Base-by-base conservation (phyloP, 768 basidiomycete species). In the Phanerochaete sordida region DNA sequence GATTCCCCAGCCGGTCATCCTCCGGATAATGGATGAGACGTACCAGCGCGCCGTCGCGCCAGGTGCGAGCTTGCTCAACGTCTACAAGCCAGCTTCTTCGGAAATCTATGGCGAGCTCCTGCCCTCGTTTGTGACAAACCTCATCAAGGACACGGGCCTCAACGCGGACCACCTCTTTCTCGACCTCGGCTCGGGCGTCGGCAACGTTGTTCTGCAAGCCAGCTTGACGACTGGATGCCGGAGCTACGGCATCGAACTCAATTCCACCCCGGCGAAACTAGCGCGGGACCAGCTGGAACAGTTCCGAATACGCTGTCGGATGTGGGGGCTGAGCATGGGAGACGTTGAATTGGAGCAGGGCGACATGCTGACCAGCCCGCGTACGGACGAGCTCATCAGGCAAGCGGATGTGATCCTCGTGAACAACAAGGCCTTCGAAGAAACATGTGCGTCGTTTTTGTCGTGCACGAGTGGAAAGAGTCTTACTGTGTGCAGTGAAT, bases 1-100 rank as follows among this genome's bases (percentile, higher is more conserved):
- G 2, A 69, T 95, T 27, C 89, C 86, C 0, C 77, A 84, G 49
- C 79, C 82, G 33, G 82, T 95, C 1, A 77, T 90, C 59, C 80
- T 86, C 76, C 86, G 88, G 44, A 82, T 96, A 50, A 79, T 91
- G 55, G 93, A 95, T 46, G 94, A 98, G 76, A 91, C 88, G 37
- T 98, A 99, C 68, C 93, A 98, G 68, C 85, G 97, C 27, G 85
- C 86, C 19, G 95, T 98, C 1, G 95, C 95, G 5, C 97, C 97
- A 0, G 85, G 91, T 66, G 84, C 95, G n/a, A 83, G 84, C 55
- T 82, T 81, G 58, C 80, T 98, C 56, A 87, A 82, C 68, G 84
- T 87, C 65, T 95, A 98, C 71, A 83, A 85, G 66, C 85, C 91
- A 30, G 87, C 95, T 77, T 86, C 90, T 56, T 88, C 87, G 67